These are phyloP conservation scores for Mychonastes homosphaera DNA, from an alignment of 139 green algal species.

Conservation along the genomic window DNA sequence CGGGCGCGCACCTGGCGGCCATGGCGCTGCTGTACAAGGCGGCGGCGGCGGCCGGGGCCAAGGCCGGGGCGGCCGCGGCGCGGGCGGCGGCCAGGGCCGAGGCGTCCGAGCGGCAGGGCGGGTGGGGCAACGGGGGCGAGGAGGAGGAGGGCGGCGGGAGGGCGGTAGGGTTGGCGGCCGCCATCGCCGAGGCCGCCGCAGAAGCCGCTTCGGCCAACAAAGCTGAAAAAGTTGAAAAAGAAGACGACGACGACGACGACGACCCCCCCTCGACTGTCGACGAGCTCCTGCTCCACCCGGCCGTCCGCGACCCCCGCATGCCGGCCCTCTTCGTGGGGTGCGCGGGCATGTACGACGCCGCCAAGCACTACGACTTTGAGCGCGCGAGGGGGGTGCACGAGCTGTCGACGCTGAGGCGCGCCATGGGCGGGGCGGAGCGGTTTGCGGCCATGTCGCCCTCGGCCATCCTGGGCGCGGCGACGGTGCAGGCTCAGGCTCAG, in stretches of 20 bases:
- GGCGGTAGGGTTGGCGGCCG: too few relatives aligned
- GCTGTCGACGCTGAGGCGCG: conserved; percentile 73
- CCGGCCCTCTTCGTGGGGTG: conserved; percentile 33
- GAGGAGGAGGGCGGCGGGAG: too few relatives aligned
- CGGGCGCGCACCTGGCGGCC: conserved; percentile 58
- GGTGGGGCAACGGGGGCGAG: too few relatives aligned
- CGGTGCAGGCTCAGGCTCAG: background rate
- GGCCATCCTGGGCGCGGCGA: conserved; percentile 37
- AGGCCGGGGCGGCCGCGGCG: background rate
- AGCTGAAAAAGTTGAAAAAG: too few relatives aligned
- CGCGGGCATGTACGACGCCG: conserved; percentile 71
- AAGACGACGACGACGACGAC: too few relatives aligned
- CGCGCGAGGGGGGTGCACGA: conserved; percentile 46
- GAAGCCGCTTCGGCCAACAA: too few relatives aligned
- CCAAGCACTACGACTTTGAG: conserved; percentile 74
- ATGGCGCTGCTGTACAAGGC: conserved; percentile 59
- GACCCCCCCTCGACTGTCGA: too few relatives aligned
- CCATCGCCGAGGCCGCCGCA: too few relatives aligned
- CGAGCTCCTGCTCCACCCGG: too few relatives aligned
- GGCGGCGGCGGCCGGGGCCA: conserved; percentile 5
- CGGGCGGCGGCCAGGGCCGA: background rate
- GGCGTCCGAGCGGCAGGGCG: too few relatives aligned
- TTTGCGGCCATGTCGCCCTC: conserved; percentile 60
- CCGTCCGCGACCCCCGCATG: conserved; percentile 31
- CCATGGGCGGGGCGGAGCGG: conserved; percentile 40